Base-by-base conservation (phyloP, 2,329 filamentous ascomycete species). In the Talaromyces sp. region DNA sequence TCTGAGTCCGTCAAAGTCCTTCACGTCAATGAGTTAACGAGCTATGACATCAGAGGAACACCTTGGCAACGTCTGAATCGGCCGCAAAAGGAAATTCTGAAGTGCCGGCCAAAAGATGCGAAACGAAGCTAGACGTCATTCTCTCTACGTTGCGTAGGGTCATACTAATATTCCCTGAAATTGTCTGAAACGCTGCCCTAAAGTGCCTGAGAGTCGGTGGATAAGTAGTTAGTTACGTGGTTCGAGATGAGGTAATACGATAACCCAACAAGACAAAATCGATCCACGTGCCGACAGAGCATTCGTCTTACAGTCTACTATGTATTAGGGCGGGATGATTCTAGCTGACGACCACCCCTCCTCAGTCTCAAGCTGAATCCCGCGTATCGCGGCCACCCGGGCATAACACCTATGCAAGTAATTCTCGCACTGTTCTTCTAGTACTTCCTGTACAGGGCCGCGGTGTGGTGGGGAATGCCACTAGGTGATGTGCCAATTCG, bases 1-100 rank as follows among this genome's bases (percentile, higher is more conserved):
- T 22, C n/a, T 13, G 31, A 22, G 16, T 54, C 48, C 10, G 11
- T 52, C 52, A 14, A 24, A 24, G 3, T 22, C 9, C 50, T 33
- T 33, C 9, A 3, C 10, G 27, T 31, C 27, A 31, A 31, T 1
- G 16, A 35, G n/a, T 3, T 19, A 56, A 56, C 52, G 31, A 39
- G 19, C 52, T 13, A 54, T 54, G 50, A 54, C 50, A 54, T 54
- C 31, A 54, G 50, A 54, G 31, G n/a, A 35, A 33, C 16, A 35
- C 11, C 45, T 47, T 19, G 11, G 13, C 47, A 50, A 50, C 7
- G 16, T 37, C n/a, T 24, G 10, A 35, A 22, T 35, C 50, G n/a
- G 31, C 59, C 35, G 47, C 22, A 61, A 54, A n/a, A 43, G 59
- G 59, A 52, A 61, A 61, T 61, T n/a, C 24, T 52, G 59, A 61